Evolutionary conservation across 2,329 filamentous ascomycete species (phyloP), one percentile per base, ranked within the genome.

Genomic region (Daldinia sp.): DNA sequence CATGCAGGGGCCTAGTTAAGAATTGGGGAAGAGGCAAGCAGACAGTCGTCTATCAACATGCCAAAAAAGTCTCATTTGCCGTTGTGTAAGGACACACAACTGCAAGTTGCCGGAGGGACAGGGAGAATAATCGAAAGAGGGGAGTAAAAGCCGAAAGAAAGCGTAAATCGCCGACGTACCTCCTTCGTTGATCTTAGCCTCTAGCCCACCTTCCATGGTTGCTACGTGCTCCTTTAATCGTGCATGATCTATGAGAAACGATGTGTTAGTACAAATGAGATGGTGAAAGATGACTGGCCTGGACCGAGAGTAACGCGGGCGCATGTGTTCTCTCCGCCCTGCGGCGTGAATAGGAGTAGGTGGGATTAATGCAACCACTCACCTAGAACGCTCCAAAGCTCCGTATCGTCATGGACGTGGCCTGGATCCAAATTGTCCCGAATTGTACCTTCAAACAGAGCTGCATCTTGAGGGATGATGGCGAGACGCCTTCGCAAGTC

Each of bases 401-500:
- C 96, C 4, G 94, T 97, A 80, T 99, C 97, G 80, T 98, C 95
- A 77, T 97, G 94, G 61, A 97, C 93, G 79, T 97, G 93, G 30
- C 92, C 93, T 26, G 97, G 97, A 78, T 99, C 96, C 42, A 98
- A 87, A 78, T 99, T 99, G 81, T 99, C 96, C 73, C 96, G 89
- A 70, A 99, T 88, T 7, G 92, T 94, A 57, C 94, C 94, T 80
- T 97, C 93, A 76, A 99, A 99, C 69, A 99, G 88, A 71, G 95
- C 95, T 33, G 96, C 95, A 81, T 99, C 97, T 79, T 99, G 96
- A 4, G 97, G 96, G 73, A 99, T 99, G 77, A 99, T 99, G 61
- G 96, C 95, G 54, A 99, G 85, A 65, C 96, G 90, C 62, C 94
- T 88, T 62, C 96, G 90, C 62, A 99, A 86, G 79, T 99, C 96